Evolutionary conservation across 2,329 filamentous ascomycete genomes (phyloP), one percentile per base, ranked within the genome.

Genomic region (Colletotrichum graminicola): DNA sequence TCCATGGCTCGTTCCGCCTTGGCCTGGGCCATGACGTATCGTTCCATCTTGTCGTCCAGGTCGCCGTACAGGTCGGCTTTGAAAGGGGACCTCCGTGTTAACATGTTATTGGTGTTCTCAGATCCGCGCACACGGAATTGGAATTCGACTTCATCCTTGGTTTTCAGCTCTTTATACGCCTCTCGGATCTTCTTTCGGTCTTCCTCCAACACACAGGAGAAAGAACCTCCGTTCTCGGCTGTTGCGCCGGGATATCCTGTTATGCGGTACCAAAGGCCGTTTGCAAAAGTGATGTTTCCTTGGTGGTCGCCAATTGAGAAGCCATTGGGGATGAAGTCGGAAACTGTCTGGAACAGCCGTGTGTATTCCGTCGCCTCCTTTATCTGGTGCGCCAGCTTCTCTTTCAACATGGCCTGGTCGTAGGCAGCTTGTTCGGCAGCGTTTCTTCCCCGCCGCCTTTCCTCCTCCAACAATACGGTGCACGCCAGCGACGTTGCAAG

Each of bases 281-380:
- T 94, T 21, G 91, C 92, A 77, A 92, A 94, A 0, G 87, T 89
- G 68, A 94, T 88, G 49, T 87, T 86, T 16, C 92, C 92, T 60
- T 86, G 82, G 1, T 86, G 84, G 76, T 92, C 88, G 14, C 90
- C 89, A 70, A 94, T 92, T 76, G 91, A 93, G 81, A 94, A 91
- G 23, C 92, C 92, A 1, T 93, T 90, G 0, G 92, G 92, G 2
- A 92, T 90, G 62, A 93, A 91, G 75, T 93, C 91, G 2, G 92
- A 90, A 80, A 94, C 91, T 6, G 89, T 85, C 10, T 90, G 90
- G 74, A 94, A 93, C 66, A 90, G 88, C 41, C 89, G 88, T 67
- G 92, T 88, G 55, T 87, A 85, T 69, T 86, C 82, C n/a, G 82
- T 83, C 3, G 84, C 81, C 74, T 87, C 84, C 67, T 84, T 82